Conservation (phyloP, 179 eudicot species). For the Silene coronaria region DNA sequence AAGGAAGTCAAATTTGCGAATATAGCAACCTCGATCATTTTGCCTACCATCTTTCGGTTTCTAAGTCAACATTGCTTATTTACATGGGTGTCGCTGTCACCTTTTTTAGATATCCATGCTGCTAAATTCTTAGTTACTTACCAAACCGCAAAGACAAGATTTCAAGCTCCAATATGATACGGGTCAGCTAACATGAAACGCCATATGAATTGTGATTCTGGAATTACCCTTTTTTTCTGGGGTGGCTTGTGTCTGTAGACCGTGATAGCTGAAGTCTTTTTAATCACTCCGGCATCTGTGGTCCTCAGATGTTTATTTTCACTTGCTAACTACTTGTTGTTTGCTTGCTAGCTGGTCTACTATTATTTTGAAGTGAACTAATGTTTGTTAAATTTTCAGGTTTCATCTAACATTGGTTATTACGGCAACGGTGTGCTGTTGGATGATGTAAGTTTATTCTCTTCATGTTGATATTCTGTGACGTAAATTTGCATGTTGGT, state of each 20-base stretch:
- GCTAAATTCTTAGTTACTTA: too few species aligned
- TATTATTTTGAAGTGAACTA: constrained; percentile 1
- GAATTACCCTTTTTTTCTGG: neutral
- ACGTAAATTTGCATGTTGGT: neutral
- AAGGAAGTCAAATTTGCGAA: too few species aligned
- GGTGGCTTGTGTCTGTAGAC: neutral
- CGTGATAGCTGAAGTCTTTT: neutral
- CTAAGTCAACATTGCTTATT: too few species aligned
- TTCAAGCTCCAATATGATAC: neutral
- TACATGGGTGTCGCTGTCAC: too few species aligned
- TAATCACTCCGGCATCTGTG: neutral
- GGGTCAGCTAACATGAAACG: neutral
- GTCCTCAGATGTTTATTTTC: neutral
- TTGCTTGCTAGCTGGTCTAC: neutral
- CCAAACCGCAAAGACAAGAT: neutral
- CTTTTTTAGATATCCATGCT: too few species aligned
- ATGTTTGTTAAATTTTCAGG: constrained; percentile 42
- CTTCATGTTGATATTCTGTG: neutral
- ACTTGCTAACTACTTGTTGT: neutral
- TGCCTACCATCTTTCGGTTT: too few species aligned
- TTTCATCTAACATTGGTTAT: constrained; percentile 67
- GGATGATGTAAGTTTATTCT: constrained; percentile 81
- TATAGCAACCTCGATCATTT: too few species aligned
- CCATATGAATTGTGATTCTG: neutral
- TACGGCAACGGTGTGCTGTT: constrained; percentile 92